Evolutionary conservation across 2,329 filamentous ascomycete species (phyloP).

Genomic region (Fusarium acutatum): DNA sequence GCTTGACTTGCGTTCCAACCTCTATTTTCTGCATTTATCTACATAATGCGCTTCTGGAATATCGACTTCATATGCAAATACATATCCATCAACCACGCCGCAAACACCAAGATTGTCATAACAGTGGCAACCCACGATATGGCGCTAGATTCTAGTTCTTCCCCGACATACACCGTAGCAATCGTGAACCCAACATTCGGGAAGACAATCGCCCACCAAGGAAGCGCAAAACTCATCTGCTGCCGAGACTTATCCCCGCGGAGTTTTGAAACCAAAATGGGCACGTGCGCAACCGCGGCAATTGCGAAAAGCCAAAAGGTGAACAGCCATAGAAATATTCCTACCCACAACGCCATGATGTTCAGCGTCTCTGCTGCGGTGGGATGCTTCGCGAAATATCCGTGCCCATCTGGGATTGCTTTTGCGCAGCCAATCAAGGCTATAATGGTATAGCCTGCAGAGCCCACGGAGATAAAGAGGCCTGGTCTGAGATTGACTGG

Average conservation of each 20-base stretch:
- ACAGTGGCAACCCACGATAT: background rate
- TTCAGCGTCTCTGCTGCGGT: background rate
- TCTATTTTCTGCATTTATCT: background rate
- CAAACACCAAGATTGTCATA: background rate
- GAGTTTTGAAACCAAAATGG: background rate
- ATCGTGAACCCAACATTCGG: background rate
- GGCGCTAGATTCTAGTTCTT: background rate
- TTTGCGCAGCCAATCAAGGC: background rate
- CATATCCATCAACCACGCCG: background rate
- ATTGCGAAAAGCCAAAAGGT: slow-evolving; percentile 3
- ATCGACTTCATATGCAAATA: background rate
- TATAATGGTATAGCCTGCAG: slow-evolving; percentile 4
- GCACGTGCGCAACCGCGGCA: background rate
- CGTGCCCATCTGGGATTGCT: background rate
- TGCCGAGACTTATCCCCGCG: background rate
- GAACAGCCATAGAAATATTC: background rate
- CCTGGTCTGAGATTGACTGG: background rate
- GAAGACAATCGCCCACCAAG: slow-evolving; percentile 9
- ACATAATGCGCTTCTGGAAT: background rate
- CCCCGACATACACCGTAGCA: background rate
- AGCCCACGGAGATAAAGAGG: background rate
- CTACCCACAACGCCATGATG: slow-evolving; percentile 1
- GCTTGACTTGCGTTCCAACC: accelerated
- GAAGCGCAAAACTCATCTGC: background rate
- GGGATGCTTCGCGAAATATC: background rate